phyloP scores from a whole-genome alignment of 257 asterid species.

The Solanum bukasovii region DNA sequence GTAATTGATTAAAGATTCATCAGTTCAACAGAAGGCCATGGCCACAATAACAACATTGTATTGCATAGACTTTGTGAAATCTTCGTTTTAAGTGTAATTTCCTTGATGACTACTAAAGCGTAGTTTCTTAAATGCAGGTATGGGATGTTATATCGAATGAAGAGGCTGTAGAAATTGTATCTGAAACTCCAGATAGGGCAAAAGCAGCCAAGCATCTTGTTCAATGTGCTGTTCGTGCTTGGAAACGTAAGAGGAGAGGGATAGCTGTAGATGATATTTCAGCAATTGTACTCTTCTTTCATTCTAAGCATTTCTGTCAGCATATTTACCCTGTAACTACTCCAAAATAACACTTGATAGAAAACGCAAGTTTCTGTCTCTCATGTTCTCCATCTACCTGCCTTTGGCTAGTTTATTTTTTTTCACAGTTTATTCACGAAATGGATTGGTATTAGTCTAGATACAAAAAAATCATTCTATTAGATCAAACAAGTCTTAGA shows the following conservation, averaged over 20 bases:
- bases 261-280: conserved; percentile 93
- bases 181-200: conserved; percentile 34
- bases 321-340: conserved; percentile 25
- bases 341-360: conserved; percentile 3
- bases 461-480: not conserved
- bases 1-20: not conserved
- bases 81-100: not conserved
- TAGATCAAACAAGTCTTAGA: not conserved
- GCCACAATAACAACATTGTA: not conserved
- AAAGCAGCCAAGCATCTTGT: conserved; percentile 74
- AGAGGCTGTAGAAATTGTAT: conserved; percentile 77
- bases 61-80: not conserved
- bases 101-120: not conserved
- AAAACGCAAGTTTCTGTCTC: not conserved
- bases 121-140: conserved; percentile 35
- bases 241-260: conserved; percentile 75
- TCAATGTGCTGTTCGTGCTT: conserved; percentile 52
- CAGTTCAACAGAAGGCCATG: not conserved
- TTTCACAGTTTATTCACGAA: not conserved
- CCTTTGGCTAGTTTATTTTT: not conserved
- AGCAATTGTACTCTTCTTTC: conserved; percentile 73
- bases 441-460: not conserved
- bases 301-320: conserved; percentile 25
- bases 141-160: conserved; percentile 95
- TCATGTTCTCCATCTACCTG: not conserved